These are phyloP conservation scores for Suhomyces tanzawaensis DNA, from an alignment of 805 yeast species.

Conservation along the genomic window DNA sequence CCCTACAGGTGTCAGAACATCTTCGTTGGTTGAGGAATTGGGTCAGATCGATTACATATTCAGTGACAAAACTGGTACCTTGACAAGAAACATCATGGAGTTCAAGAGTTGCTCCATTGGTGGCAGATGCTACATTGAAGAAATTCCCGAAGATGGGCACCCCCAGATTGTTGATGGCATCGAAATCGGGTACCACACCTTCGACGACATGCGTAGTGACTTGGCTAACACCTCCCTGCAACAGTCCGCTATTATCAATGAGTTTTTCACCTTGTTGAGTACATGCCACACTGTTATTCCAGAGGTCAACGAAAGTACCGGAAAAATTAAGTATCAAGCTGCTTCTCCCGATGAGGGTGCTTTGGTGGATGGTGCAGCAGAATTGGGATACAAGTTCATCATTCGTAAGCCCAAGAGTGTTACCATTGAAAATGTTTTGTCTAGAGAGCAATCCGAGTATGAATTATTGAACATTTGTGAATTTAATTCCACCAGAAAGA, in stretches of 20 bases:
- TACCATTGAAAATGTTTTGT: conserved; percentile 53
- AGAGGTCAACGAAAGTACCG: conserved; percentile 58
- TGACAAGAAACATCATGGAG: conserved; percentile 95
- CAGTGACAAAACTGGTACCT: conserved; percentile 96
- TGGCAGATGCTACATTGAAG: conserved; percentile 83
- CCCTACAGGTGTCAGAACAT: conserved; percentile 92
- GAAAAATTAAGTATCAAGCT: conserved; percentile 87
- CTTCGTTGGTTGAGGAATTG: conserved; percentile 91
- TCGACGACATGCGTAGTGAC: conserved; percentile 57
- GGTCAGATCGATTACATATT: conserved; percentile 97
- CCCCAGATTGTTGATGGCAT: conserved; percentile 72
- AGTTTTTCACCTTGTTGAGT: conserved; percentile 79
- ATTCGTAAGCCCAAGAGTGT: conserved; percentile 85
- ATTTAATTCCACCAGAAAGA: conserved; percentile 93
- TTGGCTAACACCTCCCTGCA: conserved; percentile 41
- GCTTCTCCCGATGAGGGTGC: conserved; percentile 99
- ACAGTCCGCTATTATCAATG: conserved; percentile 54
- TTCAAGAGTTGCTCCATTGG: conserved; percentile 91
- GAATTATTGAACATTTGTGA: conserved; percentile 90
- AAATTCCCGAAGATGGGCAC: conserved; percentile 85
- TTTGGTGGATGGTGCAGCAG: conserved; percentile 92
- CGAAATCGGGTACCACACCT: conserved; percentile 75
- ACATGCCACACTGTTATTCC: conserved; percentile 98
- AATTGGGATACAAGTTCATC: conserved; percentile 77
- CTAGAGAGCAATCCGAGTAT: conserved; percentile 53